Evolutionary conservation across 805 yeast genomes (phyloP), one percentile per base, ranked within the genome.

Genomic region (Vanderwaltozyma tropicalis): DNA sequence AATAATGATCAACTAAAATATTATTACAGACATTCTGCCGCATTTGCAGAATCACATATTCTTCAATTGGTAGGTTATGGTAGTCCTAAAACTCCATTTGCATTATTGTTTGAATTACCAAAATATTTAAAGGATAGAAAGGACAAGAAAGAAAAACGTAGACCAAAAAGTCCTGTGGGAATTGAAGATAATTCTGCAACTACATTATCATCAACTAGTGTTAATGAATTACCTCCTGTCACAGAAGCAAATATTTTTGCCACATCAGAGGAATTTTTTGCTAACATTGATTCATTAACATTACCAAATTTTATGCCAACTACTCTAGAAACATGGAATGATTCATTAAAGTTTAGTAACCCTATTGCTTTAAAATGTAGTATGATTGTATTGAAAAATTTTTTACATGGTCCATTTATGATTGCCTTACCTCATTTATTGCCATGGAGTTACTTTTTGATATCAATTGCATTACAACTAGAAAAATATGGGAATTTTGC

Each of bases 41-140:
- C 77, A 28, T 80, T 83, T 64, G 89, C 92, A 2, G 66, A 81
- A 34, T 76, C 87, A 20, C 83, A 82, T 49, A 75, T 83, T 37
- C 71, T 76, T 48, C 89, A 82, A 61, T 54, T 82, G 37, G 72
- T 80, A 32, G 92, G 92, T 1, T 78, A 82, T 57, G 94, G 92
- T 25, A 81, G 80, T 52, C 70, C 82, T 5, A 66, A 68, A 32
- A 82, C 80, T 50, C 87, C 89, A 15, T 81, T 82, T 61, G 86
- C 89, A 5, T 74, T 78, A 48, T 53, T 83, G 12, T 83, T 83
- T 57, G 78, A 73, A 40, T 62, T 83, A 17, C 80, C 88, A 1
- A 82, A 78, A 49, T 83, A 79, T 14, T 59, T 83, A 43, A 78
- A 73, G 42, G 86, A 79, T 47, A 64, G 87, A 35, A 79, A 72